Conservation (phyloP, 164 flowering plant genomes). For the Chimonanthus salicifolius region DNA sequence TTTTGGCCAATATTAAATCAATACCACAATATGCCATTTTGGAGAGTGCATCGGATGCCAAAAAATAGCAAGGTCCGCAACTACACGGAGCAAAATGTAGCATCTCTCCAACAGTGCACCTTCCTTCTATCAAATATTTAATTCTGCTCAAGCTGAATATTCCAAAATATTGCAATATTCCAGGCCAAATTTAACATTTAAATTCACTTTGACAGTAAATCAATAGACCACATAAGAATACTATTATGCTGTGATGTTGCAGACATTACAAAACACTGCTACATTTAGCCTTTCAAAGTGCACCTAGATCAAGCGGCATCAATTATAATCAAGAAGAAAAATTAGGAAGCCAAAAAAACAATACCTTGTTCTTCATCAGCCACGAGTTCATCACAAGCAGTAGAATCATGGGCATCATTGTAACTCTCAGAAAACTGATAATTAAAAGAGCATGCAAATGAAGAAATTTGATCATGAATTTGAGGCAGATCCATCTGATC, state of each 20-base stretch:
- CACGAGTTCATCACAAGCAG: slow-evolving; percentile 10
- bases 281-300: background rate
- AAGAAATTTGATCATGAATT: slow-evolving; percentile 21
- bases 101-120: background rate
- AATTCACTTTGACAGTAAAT: background rate
- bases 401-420: slow-evolving; percentile 11
- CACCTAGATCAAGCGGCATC: background rate
- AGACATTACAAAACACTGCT: background rate
- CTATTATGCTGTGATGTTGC: background rate
- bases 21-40: background rate
- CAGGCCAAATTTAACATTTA: background rate
- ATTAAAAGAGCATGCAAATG: slow-evolving; percentile 14
- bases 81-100: background rate
- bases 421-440: slow-evolving; percentile 10
- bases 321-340: background rate
- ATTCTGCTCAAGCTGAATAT: background rate
- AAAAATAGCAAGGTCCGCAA: no score
- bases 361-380: slow-evolving; percentile 34
- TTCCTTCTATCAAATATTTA: background rate
- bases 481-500: slow-evolving; percentile 30
- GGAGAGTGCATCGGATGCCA: background rate
- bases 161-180: background rate
- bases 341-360: background rate
- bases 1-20: background rate
- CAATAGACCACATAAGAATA: no score